Conservation (phyloP, 176 grass and related monocot species). For the Pharus latifolius region DNA sequence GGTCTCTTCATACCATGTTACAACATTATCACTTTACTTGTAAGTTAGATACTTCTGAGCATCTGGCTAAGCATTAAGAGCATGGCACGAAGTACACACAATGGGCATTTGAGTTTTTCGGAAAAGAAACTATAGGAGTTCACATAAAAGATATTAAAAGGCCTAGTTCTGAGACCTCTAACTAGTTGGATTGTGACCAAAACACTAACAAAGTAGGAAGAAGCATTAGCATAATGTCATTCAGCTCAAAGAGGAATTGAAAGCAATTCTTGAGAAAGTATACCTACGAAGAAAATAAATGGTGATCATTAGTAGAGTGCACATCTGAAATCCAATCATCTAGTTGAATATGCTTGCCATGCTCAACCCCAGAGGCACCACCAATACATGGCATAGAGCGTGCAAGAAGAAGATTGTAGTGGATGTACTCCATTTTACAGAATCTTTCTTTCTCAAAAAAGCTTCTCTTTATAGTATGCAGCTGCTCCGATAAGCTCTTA, state of each 20-base stretch:
- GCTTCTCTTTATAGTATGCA: constrained; percentile 33
- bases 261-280: background rate
- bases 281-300: background rate
- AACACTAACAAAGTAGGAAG: background rate
- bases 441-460: constrained; percentile 34
- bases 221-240: background rate
- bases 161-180: background rate
- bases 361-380: background rate
- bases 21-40: too few species aligned
- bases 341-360: background rate
- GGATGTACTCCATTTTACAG: constrained; percentile 41
- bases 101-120: too few species aligned
- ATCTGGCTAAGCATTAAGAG: too few species aligned
- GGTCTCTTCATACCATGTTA: too few species aligned
- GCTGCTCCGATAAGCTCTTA: constrained; percentile 45
- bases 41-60: too few species aligned
- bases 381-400: background rate
- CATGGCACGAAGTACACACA: too few species aligned
- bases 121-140: too few species aligned
- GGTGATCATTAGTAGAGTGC: background rate
- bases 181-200: background rate
- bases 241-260: background rate
- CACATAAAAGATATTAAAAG: too few species aligned
- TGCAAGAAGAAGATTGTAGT: constrained; percentile 40
- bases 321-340: constrained; percentile 14